A percentile compares a stretch with the other conserved stretches of the same genome.
These are phyloP conservation scores for Rhizopogon salebrosus DNA, from an alignment of 768 basidiomycete species.

Conservation along the genomic window DNA sequence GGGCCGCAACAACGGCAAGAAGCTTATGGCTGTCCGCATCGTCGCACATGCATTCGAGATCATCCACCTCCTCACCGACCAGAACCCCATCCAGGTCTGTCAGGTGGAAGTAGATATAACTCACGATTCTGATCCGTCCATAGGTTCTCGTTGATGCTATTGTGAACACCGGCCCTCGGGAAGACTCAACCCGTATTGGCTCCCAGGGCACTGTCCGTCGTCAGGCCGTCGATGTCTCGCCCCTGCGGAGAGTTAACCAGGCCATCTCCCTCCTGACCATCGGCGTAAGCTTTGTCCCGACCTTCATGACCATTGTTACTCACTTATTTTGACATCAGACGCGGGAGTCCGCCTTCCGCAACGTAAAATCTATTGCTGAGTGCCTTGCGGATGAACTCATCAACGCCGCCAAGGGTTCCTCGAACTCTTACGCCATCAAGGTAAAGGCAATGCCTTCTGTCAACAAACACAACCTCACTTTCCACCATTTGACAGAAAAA, in stretches of 20 bases:
- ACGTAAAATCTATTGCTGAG: conserved; percentile 98
- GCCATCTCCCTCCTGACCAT: conserved; percentile 91
- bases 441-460: conserved; percentile 33
- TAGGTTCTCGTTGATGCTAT: conserved; percentile 96
- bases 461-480: background rate
- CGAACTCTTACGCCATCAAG: conserved; percentile 99
- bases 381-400: conserved; percentile 99
- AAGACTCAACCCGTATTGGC: conserved; percentile 99
- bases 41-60: conserved; percentile 99
- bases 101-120: background rate
- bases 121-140: background rate
- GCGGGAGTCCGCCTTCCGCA: conserved; percentile 99
- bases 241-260: conserved; percentile 97
- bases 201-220: conserved; percentile 99
- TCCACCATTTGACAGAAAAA: conserved; percentile 64
- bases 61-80: conserved; percentile 99
- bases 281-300: conserved; percentile 61
- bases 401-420: conserved; percentile 99
- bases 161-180: conserved; percentile 98
- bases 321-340: conserved; percentile 47
- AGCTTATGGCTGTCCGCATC: conserved; percentile 97
- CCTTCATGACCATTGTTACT: background rate
- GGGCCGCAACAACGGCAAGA: conserved; percentile 99
- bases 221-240: conserved; percentile 99
- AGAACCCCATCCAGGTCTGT: conserved; percentile 96